phyloP scores from a whole-genome alignment of 2,329 filamentous ascomycete genomes.

The Trichoderma sp. region DNA sequence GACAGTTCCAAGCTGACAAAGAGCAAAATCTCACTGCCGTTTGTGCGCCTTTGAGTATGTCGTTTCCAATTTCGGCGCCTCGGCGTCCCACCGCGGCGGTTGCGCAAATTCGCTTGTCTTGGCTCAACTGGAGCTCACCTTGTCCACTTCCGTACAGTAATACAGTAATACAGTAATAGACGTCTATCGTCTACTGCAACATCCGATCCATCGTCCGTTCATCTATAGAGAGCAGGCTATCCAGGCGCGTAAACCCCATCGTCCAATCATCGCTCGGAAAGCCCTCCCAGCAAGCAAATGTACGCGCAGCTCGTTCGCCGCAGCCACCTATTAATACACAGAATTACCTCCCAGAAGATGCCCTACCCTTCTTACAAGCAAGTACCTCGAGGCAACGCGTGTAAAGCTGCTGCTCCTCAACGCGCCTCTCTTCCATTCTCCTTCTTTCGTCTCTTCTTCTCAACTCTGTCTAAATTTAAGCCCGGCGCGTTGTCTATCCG shows the following conservation, averaged over 20 bases:
- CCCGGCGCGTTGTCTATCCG: background rate
- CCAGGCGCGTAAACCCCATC: conserved; percentile 9
- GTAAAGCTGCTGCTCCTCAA: background rate
- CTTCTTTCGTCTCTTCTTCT: background rate
- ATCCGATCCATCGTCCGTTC: background rate
- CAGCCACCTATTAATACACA: too few relatives aligned
- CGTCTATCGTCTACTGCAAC: background rate
- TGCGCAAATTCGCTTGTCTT: conserved; percentile 24
- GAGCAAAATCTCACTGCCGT: background rate
- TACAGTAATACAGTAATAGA: too few relatives aligned
- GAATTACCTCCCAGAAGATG: too few relatives aligned
- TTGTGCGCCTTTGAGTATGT: background rate
- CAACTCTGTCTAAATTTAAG: background rate
- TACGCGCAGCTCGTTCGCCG: conserved; percentile 16
- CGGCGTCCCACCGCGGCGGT: conserved; percentile 22
- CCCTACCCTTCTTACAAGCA: too few relatives aligned
- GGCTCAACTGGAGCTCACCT: background rate
- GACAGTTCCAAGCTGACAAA: background rate
- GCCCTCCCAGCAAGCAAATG: background rate
- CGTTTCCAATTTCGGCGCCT: background rate
- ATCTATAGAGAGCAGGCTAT: background rate
- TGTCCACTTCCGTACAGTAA: background rate
- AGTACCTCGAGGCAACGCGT: too few relatives aligned
- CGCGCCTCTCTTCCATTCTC: background rate
- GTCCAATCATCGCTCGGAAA: conserved; percentile 5